Percentiles rank a stretch among this genome's conserved stretches.
Evolutionary conservation across 2,329 filamentous ascomycete species (phyloP).

Genomic region (Phaeosphaeriaceae sp.): DNA sequence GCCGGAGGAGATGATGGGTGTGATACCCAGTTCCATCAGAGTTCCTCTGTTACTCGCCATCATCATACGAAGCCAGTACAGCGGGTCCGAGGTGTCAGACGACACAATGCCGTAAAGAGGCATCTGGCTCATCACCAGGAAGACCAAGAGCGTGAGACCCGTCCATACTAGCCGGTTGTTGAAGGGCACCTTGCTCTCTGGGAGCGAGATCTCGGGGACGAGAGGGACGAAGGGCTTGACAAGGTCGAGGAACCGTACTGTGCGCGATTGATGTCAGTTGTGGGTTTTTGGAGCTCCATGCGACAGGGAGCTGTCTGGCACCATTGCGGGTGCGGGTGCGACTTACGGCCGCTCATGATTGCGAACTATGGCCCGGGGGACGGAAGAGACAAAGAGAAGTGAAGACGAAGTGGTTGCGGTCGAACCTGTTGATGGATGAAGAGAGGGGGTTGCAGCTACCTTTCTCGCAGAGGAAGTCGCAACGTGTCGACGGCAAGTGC

Average conservation of each 20-base stretch:
- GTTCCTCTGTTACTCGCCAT: conserved; percentile 98
- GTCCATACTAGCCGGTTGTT: conserved; percentile 75
- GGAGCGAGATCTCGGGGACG: conserved; percentile 87
- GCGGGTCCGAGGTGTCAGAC: conserved; percentile 90
- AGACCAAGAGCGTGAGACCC: conserved; percentile 84
- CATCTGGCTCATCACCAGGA: conserved; percentile 99
- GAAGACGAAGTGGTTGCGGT: conserved; percentile 33
- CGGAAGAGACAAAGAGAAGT: conserved; percentile 43
- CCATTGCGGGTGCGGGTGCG: conserved; percentile 34
- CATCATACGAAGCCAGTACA: conserved; percentile 99
- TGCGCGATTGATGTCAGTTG: conserved; percentile 31
- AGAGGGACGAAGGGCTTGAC: conserved; percentile 99
- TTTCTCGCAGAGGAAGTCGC: conserved; percentile 19
- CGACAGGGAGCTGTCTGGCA: conserved; percentile 4
- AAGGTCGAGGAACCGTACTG: conserved; percentile 98
- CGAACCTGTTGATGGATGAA: conserved; percentile 36
- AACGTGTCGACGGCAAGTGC: conserved; percentile 38
- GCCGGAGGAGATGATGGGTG: conserved; percentile 98
- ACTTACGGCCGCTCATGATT: conserved; percentile 68
- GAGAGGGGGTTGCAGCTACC: conserved; percentile 39
- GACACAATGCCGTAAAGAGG: conserved; percentile 95
- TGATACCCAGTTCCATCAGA: conserved; percentile 93
- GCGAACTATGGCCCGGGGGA: conserved; percentile 45
- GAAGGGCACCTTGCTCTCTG: conserved; percentile 98
- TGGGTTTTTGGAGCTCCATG: conserved; percentile 10